A percentile compares a stretch with the other conserved stretches of the same genome.
Evolutionary conservation across 2,329 filamentous ascomycete genomes (phyloP).

Genomic region (Aspergillus clavatus): DNA sequence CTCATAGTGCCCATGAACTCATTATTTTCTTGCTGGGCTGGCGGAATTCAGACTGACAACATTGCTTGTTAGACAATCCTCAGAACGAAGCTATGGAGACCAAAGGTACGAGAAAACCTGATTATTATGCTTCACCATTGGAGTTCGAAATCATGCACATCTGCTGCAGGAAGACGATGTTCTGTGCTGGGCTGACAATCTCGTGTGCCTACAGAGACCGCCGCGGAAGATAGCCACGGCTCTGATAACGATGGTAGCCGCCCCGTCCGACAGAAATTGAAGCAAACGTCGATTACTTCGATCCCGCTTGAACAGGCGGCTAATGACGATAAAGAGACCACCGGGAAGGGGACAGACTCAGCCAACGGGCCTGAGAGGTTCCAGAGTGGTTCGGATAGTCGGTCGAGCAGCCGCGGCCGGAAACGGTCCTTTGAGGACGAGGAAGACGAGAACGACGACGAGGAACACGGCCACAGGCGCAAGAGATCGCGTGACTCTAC

Average conservation of each 20-base stretch:
- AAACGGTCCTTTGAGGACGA: constrained; percentile 37
- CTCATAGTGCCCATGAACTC: background rate
- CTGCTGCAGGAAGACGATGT: background rate
- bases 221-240: constrained; percentile 25
- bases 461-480: constrained; percentile 30
- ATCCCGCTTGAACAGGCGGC: constrained; percentile 12
- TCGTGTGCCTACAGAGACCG: constrained; percentile 12
- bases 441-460: constrained; percentile 22
- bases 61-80: constrained; percentile 4
- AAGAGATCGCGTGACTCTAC: constrained; percentile 43
- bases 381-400: constrained; percentile 12
- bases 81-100: constrained; percentile 10
- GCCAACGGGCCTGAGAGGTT: constrained; percentile 6
- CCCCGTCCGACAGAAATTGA: constrained; percentile 57
- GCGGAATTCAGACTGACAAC: constrained; percentile 4
- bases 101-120: constrained; percentile 10
- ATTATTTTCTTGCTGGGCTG: too few species aligned
- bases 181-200: background rate
- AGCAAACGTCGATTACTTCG: constrained; percentile 56
- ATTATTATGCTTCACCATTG: background rate
- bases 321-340: background rate
- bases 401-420: constrained; percentile 22
- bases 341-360: background rate
- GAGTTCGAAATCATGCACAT: background rate
- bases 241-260: constrained; percentile 43